Conservation (phyloP, 768 basidiomycete species). For the Termitomyces sp. region DNA sequence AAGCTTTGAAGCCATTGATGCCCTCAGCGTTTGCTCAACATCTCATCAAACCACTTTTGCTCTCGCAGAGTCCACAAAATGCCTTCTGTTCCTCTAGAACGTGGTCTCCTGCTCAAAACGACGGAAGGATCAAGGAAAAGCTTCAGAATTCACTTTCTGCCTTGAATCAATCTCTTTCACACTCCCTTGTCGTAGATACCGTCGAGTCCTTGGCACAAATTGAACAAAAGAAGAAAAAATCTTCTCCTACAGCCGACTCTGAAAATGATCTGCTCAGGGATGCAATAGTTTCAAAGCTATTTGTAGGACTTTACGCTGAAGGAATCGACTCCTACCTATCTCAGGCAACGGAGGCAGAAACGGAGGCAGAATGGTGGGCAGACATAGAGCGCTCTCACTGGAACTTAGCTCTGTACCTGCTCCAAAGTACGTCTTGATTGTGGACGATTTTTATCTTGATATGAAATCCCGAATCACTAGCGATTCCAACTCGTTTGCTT, state of each 20-base stretch:
- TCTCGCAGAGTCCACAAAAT: constrained; percentile 19
- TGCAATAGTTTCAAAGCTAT: constrained; percentile 42
- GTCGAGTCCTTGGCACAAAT: constrained; percentile 22
- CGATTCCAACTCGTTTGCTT: constrained; percentile 37
- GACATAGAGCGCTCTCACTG: constrained; percentile 55
- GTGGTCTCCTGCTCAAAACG: background rate
- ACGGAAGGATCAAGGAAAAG: constrained; percentile 20
- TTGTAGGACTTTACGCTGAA: constrained; percentile 57
- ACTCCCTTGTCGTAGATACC: constrained; percentile 18
- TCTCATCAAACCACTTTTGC: constrained; percentile 26
- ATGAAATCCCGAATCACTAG: constrained; percentile 22
- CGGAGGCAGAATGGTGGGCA: constrained; percentile 84
- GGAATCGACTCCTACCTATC: constrained; percentile 57
- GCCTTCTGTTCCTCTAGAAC: background rate
- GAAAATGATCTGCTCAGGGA: constrained; percentile 34
- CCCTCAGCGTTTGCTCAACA: constrained; percentile 35
- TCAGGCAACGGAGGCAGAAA: constrained; percentile 65
- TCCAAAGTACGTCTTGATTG: constrained; percentile 63
- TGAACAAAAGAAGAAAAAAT: constrained; percentile 13
- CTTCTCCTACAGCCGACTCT: constrained; percentile 12
- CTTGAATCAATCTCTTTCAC: constrained; percentile 23
- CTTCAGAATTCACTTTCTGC: constrained; percentile 34
- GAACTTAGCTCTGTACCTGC: constrained; percentile 56
- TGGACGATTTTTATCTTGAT: background rate
- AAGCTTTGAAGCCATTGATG: constrained; percentile 10